phyloP scores from a whole-genome alignment of 768 basidiomycete species.

The Mycena polygramma region DNA sequence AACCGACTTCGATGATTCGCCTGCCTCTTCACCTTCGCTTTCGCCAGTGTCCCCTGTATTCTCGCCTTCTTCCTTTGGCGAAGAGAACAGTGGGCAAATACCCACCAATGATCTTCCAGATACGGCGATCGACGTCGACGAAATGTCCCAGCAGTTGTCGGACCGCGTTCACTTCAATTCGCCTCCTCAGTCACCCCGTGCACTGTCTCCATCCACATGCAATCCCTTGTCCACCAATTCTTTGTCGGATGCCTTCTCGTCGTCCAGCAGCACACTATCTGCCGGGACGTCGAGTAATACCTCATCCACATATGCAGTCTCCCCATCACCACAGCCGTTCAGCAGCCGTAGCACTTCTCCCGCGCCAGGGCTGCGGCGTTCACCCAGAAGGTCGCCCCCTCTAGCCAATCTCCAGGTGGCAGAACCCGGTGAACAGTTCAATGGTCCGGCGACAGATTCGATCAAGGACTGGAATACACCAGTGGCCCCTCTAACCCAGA shows the following conservation, averaged over 20 bases:
- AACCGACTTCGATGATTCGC: conserved; percentile 22
- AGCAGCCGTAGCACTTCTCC: conserved; percentile 15
- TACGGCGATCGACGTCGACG: conserved; percentile 18
- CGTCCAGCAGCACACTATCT: conserved; percentile 25
- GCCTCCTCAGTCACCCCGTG: conserved; percentile 14
- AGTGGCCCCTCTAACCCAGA: conserved; percentile 11
- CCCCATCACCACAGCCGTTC: conserved; percentile 25
- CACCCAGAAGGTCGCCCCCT: conserved; percentile 13
- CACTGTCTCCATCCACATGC: conserved; percentile 7
- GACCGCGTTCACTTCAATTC: conserved; percentile 24
- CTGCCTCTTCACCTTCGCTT: conserved; percentile 26
- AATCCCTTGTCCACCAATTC: conserved; percentile 11
- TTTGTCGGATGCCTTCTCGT: conserved; percentile 12
- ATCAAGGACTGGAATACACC: no score
- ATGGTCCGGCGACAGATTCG: neutral
- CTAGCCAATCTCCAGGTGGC: neutral
- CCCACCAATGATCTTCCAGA: neutral
- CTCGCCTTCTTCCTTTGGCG: neutral
- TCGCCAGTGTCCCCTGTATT: conserved; percentile 18
- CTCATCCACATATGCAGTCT: conserved; percentile 25
- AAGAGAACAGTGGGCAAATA: neutral
- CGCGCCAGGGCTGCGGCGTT: conserved; percentile 2
- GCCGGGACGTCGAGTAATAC: conserved; percentile 22
- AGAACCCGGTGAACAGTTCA: neutral
- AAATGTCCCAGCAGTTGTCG: conserved; percentile 25